Percentiles rank a stretch among this genome's conserved stretches.
Conservation (phyloP, 306 rosid species). For the Gastrolobium villosum region DNA sequence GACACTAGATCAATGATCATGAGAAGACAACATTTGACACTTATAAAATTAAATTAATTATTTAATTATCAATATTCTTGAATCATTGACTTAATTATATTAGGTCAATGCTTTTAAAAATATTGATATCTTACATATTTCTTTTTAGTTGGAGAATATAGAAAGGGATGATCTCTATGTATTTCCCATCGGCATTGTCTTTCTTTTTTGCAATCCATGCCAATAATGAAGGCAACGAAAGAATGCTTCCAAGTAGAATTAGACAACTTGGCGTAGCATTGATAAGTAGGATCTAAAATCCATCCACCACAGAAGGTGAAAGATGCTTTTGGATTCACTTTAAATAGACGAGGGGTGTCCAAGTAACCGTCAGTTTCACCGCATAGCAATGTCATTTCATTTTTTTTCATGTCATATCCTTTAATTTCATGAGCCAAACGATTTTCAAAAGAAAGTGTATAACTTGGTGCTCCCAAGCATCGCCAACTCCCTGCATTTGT, state of each 20-base stretch:
- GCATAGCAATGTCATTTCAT: no score
- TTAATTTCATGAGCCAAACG: neutral
- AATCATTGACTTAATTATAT: no score
- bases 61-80: no score
- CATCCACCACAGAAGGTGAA: neutral
- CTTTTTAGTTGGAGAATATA: neutral
- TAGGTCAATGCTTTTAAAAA: neutral
- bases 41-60: no score
- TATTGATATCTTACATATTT: neutral
- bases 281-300: neutral
- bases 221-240: neutral
- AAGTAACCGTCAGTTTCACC: no score
- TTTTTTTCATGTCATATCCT: neutral
- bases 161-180: neutral
- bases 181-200: neutral
- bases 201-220: neutral
- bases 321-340: neutral
- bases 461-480: neutral
- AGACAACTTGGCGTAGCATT: neutral
- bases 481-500: neutral
- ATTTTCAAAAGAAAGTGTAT: constrained; percentile 4
- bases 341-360: neutral
- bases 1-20: no score
- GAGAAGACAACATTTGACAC: no score
- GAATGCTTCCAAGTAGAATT: neutral